Evolutionary conservation across 495 filamentous ascomycete species (phyloP).

Genomic region (Echria macrotheca): DNA sequence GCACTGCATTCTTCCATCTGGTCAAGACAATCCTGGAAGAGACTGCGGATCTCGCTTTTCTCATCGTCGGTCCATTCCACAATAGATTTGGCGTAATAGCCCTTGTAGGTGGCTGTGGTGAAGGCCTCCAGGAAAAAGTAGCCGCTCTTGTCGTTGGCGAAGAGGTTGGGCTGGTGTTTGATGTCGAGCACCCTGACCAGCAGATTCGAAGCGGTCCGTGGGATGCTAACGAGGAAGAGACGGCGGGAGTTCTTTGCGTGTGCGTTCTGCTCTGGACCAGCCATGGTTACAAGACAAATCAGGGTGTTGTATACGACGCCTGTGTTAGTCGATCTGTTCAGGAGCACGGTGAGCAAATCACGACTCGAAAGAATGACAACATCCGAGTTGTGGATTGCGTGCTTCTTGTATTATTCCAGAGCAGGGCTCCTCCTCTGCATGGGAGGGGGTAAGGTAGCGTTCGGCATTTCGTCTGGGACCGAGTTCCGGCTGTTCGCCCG

Average conservation of each 20-base stretch:
- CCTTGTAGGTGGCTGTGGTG: neutral
- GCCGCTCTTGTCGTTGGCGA: neutral
- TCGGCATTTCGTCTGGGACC: too few relatives aligned
- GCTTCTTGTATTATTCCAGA: too few relatives aligned
- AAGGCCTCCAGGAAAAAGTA: conserved; percentile 8
- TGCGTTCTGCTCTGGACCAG: neutral
- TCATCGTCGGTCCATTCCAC: conserved; percentile 4
- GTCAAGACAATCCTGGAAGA: conserved; percentile 3
- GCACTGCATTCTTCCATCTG: neutral
- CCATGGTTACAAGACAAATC: too few relatives aligned
- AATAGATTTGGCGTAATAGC: neutral
- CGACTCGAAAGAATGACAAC: too few relatives aligned
- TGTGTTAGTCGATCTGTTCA: too few relatives aligned
- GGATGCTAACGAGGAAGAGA: conserved; percentile 6
- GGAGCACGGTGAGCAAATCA: too few relatives aligned
- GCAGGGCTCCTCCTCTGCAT: too few relatives aligned
- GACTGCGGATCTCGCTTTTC: neutral
- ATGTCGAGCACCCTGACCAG: conserved; percentile 10
- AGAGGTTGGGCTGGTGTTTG: conserved; percentile 1
- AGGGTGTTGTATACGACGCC: too few relatives aligned
- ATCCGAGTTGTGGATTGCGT: too few relatives aligned
- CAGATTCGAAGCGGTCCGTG: conserved; percentile 10
- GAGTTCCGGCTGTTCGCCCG: too few relatives aligned
- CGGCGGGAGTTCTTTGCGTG: neutral
- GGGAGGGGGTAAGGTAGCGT: too few relatives aligned